These are phyloP conservation scores for Brettanomyces sp. DNA, from an alignment of 805 yeast genomes.

Conservation along the genomic window DNA sequence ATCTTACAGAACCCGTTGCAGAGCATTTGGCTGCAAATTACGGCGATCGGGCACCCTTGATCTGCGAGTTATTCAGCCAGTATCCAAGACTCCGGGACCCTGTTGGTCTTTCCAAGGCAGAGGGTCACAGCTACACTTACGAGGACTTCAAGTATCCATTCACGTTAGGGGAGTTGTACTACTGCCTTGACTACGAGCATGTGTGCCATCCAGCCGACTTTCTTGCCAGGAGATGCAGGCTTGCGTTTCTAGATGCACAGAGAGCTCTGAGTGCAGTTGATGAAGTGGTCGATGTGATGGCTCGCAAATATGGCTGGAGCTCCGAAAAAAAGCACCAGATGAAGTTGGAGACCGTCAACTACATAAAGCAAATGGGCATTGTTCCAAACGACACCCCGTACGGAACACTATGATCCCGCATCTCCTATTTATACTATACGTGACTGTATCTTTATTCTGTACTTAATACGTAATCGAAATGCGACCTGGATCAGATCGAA, in stretches of 20 bases:
- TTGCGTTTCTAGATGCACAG: conserved; percentile 82
- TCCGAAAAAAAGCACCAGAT: conserved; percentile 45
- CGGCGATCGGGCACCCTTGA: conserved; percentile 80
- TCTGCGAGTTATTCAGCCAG: conserved; percentile 46
- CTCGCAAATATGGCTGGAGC: conserved; percentile 68
- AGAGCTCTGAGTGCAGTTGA: conserved; percentile 76
- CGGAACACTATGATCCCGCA: conserved; percentile 6
- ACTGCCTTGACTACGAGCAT: conserved; percentile 75
- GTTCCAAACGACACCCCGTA: conserved; percentile 18
- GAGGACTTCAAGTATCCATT: conserved; percentile 68
- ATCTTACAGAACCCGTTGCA: conserved; percentile 65
- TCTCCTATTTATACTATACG: too few species aligned
- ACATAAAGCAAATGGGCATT: conserved; percentile 55
- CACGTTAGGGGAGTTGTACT: conserved; percentile 82
- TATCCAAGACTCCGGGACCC: conserved; percentile 54
- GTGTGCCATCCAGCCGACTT: conserved; percentile 84
- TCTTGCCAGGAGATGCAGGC: conserved; percentile 85
- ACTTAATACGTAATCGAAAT: too few species aligned
- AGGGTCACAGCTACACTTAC: conserved; percentile 16
- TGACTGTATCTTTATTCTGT: too few species aligned
- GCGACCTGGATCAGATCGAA: too few species aligned
- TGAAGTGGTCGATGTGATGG: conserved; percentile 80
- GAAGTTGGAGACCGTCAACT: conserved; percentile 41
- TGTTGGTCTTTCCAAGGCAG: conserved; percentile 34
- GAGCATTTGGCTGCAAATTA: conserved; percentile 77